phyloP scores from a whole-genome alignment of 164 flowering plant genomes.

The Chimonanthus praecox region DNA sequence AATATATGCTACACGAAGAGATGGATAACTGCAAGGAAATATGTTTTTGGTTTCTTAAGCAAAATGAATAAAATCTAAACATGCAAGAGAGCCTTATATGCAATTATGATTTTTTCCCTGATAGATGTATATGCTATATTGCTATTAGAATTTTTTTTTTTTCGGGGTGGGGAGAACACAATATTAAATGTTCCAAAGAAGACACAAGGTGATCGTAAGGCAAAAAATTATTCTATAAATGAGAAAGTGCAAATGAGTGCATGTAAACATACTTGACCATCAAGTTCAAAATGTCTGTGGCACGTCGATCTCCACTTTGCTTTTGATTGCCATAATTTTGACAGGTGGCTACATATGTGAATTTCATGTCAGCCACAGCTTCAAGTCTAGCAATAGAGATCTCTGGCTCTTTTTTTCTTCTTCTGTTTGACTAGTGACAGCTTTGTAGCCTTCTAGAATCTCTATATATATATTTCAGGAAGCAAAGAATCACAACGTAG shows the following conservation, averaged over 20 bases:
- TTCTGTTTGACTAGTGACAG: constrained; percentile 54
- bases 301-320: constrained; percentile 88
- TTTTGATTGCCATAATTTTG: constrained; percentile 97
- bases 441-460: constrained; percentile 83
- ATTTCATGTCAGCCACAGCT: constrained; percentile 96
- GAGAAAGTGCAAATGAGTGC: not conserved
- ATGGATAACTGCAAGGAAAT: constrained; percentile 55
- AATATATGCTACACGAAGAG: constrained; percentile 96
- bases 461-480: constrained; percentile 34
- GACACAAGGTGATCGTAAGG: no score
- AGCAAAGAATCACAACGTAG: not conserved
- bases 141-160: no score
- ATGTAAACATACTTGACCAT: constrained; percentile 82
- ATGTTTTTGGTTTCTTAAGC: constrained; percentile 5
- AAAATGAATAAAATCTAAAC: constrained; percentile 5
- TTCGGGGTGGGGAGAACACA: no score
- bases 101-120: no score
- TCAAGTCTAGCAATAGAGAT: constrained; percentile 76
- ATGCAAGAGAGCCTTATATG: not conserved
- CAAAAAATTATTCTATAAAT: not conserved
- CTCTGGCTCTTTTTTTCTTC: constrained; percentile 86
- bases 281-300: constrained; percentile 89
- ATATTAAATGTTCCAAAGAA: no score
- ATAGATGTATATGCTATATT: no score
- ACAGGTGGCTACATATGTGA: constrained; percentile 93